Evolutionary conservation across 2,329 filamentous ascomycete species (phyloP).

Genomic region (Phyllosticta ampelicida): DNA sequence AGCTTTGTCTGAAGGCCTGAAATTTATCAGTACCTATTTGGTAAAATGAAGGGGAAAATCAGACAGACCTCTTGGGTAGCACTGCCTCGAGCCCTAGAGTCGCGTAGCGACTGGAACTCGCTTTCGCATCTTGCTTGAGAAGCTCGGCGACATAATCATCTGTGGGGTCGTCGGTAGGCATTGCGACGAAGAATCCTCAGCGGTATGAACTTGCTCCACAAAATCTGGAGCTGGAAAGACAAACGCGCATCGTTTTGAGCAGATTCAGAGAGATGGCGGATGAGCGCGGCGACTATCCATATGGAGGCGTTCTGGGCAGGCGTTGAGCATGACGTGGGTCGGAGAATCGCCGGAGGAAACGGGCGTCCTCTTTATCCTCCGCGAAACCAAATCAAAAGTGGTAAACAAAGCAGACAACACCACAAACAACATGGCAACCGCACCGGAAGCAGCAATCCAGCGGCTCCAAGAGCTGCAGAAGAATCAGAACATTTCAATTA

Average conservation of each 20-base stretch:
- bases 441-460: constrained; percentile 3
- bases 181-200: neutral
- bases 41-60: neutral
- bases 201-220: neutral
- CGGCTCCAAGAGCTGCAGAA: constrained; percentile 44
- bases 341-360: neutral
- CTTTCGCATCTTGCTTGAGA: constrained; percentile 68
- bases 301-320: constrained; percentile 34
- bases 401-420: neutral
- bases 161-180: constrained; percentile 37
- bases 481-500: constrained; percentile 56
- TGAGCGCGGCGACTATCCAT: neutral
- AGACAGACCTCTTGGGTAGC: constrained; percentile 40
- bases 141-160: constrained; percentile 73
- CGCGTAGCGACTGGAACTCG: constrained; percentile 63
- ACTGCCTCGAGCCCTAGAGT: constrained; percentile 63
- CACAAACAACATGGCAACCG: constrained; percentile 1
- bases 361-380: neutral
- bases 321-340: constrained; percentile 16
- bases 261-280: constrained; percentile 2
- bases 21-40: neutral
- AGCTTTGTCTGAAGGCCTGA: constrained; percentile 52
- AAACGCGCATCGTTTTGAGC: neutral
- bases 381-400: neutral
- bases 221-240: neutral